phyloP scores from a whole-genome alignment of 73 alveolate species.

The Tetrahymena malaccensis region DNA sequence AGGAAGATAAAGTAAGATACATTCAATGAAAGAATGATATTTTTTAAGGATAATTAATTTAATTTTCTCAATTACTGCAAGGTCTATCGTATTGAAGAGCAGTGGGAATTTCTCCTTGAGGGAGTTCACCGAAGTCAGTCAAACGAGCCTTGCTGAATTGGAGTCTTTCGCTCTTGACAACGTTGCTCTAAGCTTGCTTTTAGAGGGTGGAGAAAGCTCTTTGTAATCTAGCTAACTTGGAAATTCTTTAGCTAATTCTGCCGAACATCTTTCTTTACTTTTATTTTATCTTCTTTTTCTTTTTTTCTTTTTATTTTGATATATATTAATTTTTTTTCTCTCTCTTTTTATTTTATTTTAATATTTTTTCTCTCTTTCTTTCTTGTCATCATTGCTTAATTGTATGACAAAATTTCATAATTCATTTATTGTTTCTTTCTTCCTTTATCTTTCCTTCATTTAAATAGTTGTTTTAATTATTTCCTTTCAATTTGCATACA shows the following conservation, averaged over 20 bases:
- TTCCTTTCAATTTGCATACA: neutral
- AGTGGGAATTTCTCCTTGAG: conserved; percentile 77
- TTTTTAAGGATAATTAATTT: conserved; percentile 3
- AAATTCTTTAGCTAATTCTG: neutral
- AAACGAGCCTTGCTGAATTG: conserved; percentile 67
- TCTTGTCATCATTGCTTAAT: neutral
- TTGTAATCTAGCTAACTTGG: neutral
- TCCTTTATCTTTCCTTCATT: neutral
- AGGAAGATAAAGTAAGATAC: conserved; percentile 10
- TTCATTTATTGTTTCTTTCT: neutral
- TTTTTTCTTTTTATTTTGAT: neutral
- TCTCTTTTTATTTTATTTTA: neutral
- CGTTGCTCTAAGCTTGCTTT: neutral
- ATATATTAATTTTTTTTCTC: neutral
- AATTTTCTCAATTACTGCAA: conserved; percentile 35
- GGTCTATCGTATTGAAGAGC: conserved; percentile 80
- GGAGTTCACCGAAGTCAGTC: conserved; percentile 71
- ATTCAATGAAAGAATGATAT: conserved; percentile 16
- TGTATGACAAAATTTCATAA: neutral
- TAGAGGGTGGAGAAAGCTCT: conserved; percentile 1
- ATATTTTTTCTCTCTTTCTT: neutral
- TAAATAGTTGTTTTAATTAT: neutral
- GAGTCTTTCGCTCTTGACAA: conserved; percentile 6
- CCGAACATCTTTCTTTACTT: neutral
- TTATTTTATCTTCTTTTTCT: neutral